phyloP scores from a whole-genome alignment of 2,329 filamentous ascomycete species.

The Grosmannia huntii region DNA sequence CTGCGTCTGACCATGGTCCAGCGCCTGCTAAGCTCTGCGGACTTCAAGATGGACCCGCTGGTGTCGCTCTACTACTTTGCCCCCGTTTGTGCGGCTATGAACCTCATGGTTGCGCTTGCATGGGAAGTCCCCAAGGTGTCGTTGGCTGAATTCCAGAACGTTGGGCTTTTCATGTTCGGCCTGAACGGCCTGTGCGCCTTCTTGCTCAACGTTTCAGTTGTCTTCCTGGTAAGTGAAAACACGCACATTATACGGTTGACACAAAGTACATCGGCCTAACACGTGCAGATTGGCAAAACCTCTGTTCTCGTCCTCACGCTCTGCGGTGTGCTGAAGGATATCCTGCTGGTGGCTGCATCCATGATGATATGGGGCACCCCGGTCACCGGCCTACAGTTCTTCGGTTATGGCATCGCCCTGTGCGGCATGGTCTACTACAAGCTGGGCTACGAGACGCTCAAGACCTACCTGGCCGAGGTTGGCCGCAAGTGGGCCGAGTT shows the following conservation, averaged over 20 bases:
- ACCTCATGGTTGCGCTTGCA: slow-evolving; percentile 58
- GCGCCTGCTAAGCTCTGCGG: slow-evolving; percentile 64
- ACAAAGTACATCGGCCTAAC: slow-evolving; percentile 10
- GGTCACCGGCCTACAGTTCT: slow-evolving; percentile 63
- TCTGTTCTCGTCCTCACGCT: slow-evolving; percentile 77
- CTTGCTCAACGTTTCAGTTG: slow-evolving; percentile 71
- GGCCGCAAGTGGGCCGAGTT: slow-evolving; percentile 78
- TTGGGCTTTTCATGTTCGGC: slow-evolving; percentile 61
- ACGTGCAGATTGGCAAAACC: slow-evolving; percentile 67
- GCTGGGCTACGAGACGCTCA: slow-evolving; percentile 71
- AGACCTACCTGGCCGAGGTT: slow-evolving; percentile 61
- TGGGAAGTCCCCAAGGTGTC: slow-evolving; percentile 60
- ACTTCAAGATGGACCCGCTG: slow-evolving; percentile 86
- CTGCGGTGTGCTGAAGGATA: slow-evolving; percentile 79
- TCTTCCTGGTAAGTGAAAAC: slow-evolving; percentile 59
- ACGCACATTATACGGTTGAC: not conserved
- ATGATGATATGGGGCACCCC: slow-evolving; percentile 73
- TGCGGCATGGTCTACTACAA: slow-evolving; percentile 76
- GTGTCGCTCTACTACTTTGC: slow-evolving; percentile 88
- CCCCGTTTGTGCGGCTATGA: slow-evolving; percentile 72
- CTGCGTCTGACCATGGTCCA: slow-evolving; percentile 76
- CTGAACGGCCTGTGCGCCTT: slow-evolving; percentile 69
- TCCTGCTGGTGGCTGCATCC: slow-evolving; percentile 65
- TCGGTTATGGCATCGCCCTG: slow-evolving; percentile 72
- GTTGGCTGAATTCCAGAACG: slow-evolving; percentile 57